Percentiles rank a stretch among this genome's conserved stretches.
Conservation (phyloP, 176 grass and related monocot species). For the Urochloa ruziziensis region DNA sequence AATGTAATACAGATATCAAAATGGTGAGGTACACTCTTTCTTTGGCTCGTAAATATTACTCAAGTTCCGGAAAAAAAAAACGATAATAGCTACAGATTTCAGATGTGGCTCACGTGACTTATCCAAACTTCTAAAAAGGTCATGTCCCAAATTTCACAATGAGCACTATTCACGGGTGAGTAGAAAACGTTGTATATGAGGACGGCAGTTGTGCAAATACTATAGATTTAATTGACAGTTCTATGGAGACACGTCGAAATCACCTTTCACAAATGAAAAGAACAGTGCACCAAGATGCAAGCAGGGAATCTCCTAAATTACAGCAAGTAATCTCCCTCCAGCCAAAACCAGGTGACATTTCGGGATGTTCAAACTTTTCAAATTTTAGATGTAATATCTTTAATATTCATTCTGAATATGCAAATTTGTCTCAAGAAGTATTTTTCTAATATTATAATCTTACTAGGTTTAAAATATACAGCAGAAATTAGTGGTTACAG, state of each 20-base stretch:
- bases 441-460: background rate
- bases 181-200: background rate
- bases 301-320: background rate
- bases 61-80: background rate
- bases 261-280: background rate
- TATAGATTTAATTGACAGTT: background rate
- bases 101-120: background rate
- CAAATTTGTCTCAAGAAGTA: background rate
- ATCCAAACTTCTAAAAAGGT: background rate
- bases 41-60: background rate
- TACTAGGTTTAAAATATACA: background rate
- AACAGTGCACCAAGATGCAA: background rate
- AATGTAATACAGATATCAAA: background rate
- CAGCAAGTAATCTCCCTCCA: background rate
- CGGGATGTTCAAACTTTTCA: background rate
- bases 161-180: background rate
- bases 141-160: background rate
- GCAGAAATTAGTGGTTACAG: background rate
- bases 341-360: background rate
- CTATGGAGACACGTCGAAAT: background rate
- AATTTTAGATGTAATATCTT: background rate
- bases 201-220: background rate
- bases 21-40: background rate
- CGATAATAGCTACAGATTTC: background rate
- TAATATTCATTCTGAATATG: background rate